Evolutionary conservation across 345 rosid species (phyloP), one percentile per base, ranked within the genome.

Genomic region (Balakata baccata): DNA sequence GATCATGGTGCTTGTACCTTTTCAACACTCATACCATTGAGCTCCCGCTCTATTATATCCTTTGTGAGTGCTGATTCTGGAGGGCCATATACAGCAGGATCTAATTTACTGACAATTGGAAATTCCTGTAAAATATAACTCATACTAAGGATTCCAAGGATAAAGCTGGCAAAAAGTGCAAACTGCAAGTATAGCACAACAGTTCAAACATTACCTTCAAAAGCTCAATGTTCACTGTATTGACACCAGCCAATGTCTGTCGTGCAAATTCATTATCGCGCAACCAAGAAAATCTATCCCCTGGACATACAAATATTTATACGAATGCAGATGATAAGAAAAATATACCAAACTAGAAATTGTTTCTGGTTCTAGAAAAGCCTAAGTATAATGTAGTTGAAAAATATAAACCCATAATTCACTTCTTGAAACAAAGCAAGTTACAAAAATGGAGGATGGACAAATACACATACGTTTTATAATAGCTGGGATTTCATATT

Each of bases 221-320:
- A 72, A 92, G 73, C 87, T 89, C 88, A 64, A 94, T 92, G 82
- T 83, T 87, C 43, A 92, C 95, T 1, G 98, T 97, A 70, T 94
- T 92, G 68, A 94, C 98, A 74, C 97, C 98, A 34, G 97, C 98
- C 70, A 92, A 77, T 73, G 94, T 76, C 84, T 90, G 98, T 43
- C 98, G 90, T n/a, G 95, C 97, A 64, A 94, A 94, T 74, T 94
- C 98, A 23, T 85, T 86, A 69, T 94, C 98, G 63, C 98, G 84
- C 71, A 94, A 79, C 98, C 98, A 94, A 14, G 98, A 84, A 86
- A 94, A 94, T 62, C 98, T 85, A 74, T 94, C 98, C 80, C 85
- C 98, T 94, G 83, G 23, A 79, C 25, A 77, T 17, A 74, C 11
- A 72, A 22, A 70, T 22, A 17, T 47, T 29, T 16, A n/a, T 25